Evolutionary conservation across 2,329 filamentous ascomycete genomes (phyloP).

Genomic region (Penicillium sp.): DNA sequence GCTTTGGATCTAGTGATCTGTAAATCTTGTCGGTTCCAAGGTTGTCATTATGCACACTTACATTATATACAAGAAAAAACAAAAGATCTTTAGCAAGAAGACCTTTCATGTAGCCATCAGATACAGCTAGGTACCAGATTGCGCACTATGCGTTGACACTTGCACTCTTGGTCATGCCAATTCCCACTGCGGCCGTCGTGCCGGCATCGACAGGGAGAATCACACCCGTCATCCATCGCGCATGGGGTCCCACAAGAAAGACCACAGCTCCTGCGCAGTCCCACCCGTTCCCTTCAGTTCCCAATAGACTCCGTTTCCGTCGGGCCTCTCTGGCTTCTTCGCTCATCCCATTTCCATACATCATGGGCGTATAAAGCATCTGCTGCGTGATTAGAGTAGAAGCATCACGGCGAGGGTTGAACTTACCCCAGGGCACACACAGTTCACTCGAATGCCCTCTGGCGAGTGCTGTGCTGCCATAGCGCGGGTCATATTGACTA

Average conservation of each 20-base stretch:
- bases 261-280: constrained; percentile 54
- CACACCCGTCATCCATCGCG: constrained; percentile 54
- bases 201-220: constrained; percentile 53
- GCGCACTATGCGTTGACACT: constrained; percentile 34
- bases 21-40: too few species aligned
- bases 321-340: constrained; percentile 52
- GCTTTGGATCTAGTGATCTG: too few species aligned
- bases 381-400: not conserved
- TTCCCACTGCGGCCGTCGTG: constrained; percentile 44
- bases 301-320: constrained; percentile 52
- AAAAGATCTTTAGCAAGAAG: too few species aligned
- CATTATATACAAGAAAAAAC: too few species aligned
- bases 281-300: constrained; percentile 57
- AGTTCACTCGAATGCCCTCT: constrained; percentile 56
- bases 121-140: too few species aligned
- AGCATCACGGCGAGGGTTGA: not conserved
- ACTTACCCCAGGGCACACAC: constrained; percentile 52
- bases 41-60: too few species aligned
- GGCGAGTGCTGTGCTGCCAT: constrained; percentile 58
- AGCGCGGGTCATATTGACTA: constrained; percentile 58
- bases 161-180: constrained; percentile 41
- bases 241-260: constrained; percentile 55
- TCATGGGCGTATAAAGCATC: constrained; percentile 60
- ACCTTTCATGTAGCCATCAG: too few species aligned
- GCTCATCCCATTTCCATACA: constrained; percentile 54